Evolutionary conservation across 192 early-diverging fungal species (phyloP).

Genomic region (Coemansia sp.): DNA sequence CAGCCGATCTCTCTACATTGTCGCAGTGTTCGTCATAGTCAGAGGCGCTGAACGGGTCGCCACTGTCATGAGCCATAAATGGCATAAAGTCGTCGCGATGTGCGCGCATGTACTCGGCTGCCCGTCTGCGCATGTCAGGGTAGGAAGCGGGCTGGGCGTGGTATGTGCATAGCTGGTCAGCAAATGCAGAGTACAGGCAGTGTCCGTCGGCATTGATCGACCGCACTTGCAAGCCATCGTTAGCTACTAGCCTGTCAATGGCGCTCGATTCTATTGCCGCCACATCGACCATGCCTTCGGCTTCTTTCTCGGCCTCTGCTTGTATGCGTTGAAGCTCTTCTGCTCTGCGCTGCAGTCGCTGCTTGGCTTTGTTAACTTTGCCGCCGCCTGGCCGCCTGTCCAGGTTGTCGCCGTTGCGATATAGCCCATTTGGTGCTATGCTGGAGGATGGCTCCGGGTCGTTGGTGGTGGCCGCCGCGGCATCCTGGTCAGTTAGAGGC

Average conservation of each 20-base stretch:
- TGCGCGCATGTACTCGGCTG: slow-evolving; percentile 77
- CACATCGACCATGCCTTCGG: slow-evolving; percentile 70
- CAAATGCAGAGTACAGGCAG: slow-evolving; percentile 90
- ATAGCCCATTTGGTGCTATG: slow-evolving; percentile 1
- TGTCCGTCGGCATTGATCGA: slow-evolving; percentile 88
- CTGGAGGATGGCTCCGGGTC: slow-evolving; percentile 18
- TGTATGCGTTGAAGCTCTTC: slow-evolving; percentile 71
- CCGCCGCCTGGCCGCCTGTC: slow-evolving; percentile 35
- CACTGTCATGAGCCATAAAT: slow-evolving; percentile 78
- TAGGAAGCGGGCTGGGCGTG: slow-evolving; percentile 57
- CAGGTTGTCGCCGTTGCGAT: slow-evolving; percentile 10
- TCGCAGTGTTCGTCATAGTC: slow-evolving; percentile 78
- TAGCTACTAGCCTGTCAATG: slow-evolving; percentile 59
- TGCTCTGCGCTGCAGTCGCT: slow-evolving; percentile 64
- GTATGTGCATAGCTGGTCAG: slow-evolving; percentile 70
- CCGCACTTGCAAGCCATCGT: slow-evolving; percentile 62
- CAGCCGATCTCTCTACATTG: slow-evolving; percentile 74
- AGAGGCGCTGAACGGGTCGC: slow-evolving; percentile 67
- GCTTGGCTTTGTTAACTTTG: slow-evolving; percentile 58
- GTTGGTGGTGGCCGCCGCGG: slow-evolving; percentile 10
- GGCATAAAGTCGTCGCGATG: slow-evolving; percentile 89
- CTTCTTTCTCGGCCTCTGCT: slow-evolving; percentile 75
- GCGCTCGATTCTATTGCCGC: slow-evolving; percentile 69
- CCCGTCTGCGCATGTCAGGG: slow-evolving; percentile 65
- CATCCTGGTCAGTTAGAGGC: slow-evolving; percentile 12